Conservation (phyloP, 2,329 filamentous ascomycete species). For the Microdochium nivale region DNA sequence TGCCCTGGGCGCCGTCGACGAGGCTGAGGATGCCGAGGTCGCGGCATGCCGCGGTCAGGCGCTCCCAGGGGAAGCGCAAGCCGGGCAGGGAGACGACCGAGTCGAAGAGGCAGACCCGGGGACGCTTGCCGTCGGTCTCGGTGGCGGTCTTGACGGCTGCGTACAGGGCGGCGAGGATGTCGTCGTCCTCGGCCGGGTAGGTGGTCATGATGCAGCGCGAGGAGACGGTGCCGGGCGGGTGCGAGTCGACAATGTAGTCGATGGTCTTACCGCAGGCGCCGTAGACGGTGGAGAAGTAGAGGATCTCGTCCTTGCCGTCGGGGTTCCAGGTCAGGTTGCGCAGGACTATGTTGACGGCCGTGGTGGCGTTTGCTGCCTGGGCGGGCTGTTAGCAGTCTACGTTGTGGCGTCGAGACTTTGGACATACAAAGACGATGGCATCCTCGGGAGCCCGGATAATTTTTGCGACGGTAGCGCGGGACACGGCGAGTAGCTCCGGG, state of each 20-base stretch:
- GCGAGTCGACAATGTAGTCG: conserved; percentile 62
- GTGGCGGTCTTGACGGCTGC: conserved; percentile 42
- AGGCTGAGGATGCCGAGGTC: conserved; percentile 61
- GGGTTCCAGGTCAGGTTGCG: conserved; percentile 60
- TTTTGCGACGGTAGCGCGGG: conserved; percentile 54
- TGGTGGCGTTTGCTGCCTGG: conserved; percentile 69
- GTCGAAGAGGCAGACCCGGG: conserved; percentile 68
- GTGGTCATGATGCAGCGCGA: conserved; percentile 47
- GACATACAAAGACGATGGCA: conserved; percentile 53
- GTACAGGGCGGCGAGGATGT: conserved; percentile 54
- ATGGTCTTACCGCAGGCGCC: conserved; percentile 68
- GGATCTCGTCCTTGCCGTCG: conserved; percentile 67
- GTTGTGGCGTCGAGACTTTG: neutral
- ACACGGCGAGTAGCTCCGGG: conserved; percentile 52
- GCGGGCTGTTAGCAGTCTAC: neutral
- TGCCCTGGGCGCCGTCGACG: conserved; percentile 77
- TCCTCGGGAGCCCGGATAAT: conserved; percentile 57
- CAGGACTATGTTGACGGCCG: conserved; percentile 70
- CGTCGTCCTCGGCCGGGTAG: conserved; percentile 64
- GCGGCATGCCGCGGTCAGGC: conserved; percentile 53
- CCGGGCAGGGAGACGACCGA: conserved; percentile 73
- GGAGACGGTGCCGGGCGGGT: conserved; percentile 28
- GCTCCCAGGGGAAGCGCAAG: conserved; percentile 70
- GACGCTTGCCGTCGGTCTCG: conserved; percentile 47
- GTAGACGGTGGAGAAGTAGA: conserved; percentile 75